Percentiles rank a stretch among this genome's conserved stretches.
phyloP scores from a whole-genome alignment of 768 basidiomycete species.

The Tricholoma furcatifolium region DNA sequence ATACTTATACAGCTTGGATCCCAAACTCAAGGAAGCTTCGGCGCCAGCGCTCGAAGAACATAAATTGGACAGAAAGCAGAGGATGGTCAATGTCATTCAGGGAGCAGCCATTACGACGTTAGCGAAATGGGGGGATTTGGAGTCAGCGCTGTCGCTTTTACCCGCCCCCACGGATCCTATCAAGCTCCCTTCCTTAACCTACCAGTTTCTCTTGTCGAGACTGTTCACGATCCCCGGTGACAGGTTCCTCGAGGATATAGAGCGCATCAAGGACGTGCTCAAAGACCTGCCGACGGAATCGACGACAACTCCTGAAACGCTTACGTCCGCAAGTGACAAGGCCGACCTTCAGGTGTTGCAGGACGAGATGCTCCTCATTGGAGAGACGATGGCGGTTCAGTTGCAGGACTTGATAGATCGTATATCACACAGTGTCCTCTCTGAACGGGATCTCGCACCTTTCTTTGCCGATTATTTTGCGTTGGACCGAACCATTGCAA shows the following conservation, averaged over 20 bases:
- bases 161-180: conserved; percentile 31
- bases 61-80: neutral
- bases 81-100: conserved; percentile 25
- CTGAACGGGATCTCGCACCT: conserved; percentile 28
- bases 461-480: conserved; percentile 36
- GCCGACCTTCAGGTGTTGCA: neutral
- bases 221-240: conserved; percentile 16
- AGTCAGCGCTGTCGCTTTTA: conserved; percentile 46
- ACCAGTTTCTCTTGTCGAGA: conserved; percentile 30
- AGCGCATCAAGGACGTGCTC: conserved; percentile 19
- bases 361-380: conserved; percentile 6
- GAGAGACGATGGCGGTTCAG: conserved; percentile 3
- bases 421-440: neutral
- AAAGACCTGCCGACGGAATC: neutral
- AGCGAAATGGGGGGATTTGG: conserved; percentile 33
- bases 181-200: conserved; percentile 34
- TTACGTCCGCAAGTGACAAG: neutral
- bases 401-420: neutral
- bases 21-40: neutral
- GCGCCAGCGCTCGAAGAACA: neutral
- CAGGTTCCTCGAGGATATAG: conserved; percentile 9
- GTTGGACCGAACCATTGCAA: conserved; percentile 31
- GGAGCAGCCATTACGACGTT: conserved; percentile 41
- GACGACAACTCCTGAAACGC: neutral
- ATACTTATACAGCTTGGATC: conserved; percentile 18